A percentile compares a stretch with the other conserved stretches of the same genome.
phyloP scores from a whole-genome alignment of 306 rosid genomes.

The Cyclanthera cordifolia region DNA sequence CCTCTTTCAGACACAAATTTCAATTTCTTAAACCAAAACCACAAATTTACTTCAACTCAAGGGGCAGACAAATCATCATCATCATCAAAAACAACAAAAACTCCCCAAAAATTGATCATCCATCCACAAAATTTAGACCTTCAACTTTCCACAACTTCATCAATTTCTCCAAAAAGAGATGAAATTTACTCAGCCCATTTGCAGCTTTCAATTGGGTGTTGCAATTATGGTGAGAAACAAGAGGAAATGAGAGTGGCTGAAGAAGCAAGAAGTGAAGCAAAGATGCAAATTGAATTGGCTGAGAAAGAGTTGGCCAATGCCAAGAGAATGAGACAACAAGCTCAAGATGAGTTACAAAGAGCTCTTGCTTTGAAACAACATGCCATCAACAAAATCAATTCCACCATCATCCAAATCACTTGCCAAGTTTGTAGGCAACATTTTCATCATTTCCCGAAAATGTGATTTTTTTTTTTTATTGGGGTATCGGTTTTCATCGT shows the following conservation, averaged over 20 bases:
- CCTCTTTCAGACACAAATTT: slow-evolving; percentile 82
- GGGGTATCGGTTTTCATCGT: too few species aligned
- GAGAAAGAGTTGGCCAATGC: slow-evolving; percentile 74
- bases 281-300: slow-evolving; percentile 64
- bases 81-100: background rate
- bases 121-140: slow-evolving; percentile 61
- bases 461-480: too few species aligned
- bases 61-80: background rate
- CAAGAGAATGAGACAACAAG: slow-evolving; percentile 75
- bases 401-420: slow-evolving; percentile 78
- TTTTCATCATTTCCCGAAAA: slow-evolving; percentile 27
- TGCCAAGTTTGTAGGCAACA: slow-evolving; percentile 74
- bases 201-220: slow-evolving; percentile 85
- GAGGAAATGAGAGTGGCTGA: slow-evolving; percentile 53
- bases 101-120: background rate
- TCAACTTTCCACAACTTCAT: slow-evolving; percentile 51
- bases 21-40: slow-evolving; percentile 37
- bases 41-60: background rate
- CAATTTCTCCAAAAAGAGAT: slow-evolving; percentile 30
- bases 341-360: slow-evolving; percentile 61
- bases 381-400: slow-evolving; percentile 66
- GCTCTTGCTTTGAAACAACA: slow-evolving; percentile 67
- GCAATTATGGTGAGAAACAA: slow-evolving; percentile 38
- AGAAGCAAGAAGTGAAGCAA: slow-evolving; percentile 75
- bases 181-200: slow-evolving; percentile 52